phyloP scores from a whole-genome alignment of 176 grass and related monocot species.

The Chrysopogon serrulatus region DNA sequence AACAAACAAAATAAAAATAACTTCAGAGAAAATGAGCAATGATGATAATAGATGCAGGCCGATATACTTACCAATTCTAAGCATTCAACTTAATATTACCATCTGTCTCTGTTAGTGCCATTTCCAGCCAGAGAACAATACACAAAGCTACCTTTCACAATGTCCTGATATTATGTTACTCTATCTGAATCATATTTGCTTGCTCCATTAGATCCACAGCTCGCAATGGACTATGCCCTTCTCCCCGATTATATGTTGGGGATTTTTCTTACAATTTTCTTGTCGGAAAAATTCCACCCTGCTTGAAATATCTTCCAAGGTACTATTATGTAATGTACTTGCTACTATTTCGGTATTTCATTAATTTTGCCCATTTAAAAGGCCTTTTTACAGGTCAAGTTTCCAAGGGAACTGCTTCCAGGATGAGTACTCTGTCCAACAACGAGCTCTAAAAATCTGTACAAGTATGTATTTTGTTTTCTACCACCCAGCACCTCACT shows the following conservation, averaged over 20 bases:
- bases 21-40: not conserved
- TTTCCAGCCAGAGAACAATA: not conserved
- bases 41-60: not conserved
- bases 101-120: not conserved
- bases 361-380: constrained; percentile 19
- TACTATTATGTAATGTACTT: constrained; percentile 24
- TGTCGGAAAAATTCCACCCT: constrained; percentile 81
- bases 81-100: not conserved
- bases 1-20: not conserved
- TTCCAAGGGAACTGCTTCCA: constrained; percentile 98
- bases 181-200: not conserved
- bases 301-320: constrained; percentile 97
- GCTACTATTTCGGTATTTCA: constrained; percentile 5
- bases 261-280: constrained; percentile 99
- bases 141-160: not conserved
- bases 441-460: constrained; percentile 63
- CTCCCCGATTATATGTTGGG: constrained; percentile 53
- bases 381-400: constrained; percentile 58
- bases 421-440: constrained; percentile 69
- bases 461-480: constrained; percentile 28
- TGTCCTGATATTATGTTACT: not conserved
- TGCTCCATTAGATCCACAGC: constrained; percentile 33
- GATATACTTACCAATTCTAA: not conserved
- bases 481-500: not conserved
- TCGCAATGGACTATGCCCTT: constrained; percentile 64